These are phyloP conservation scores for Colletotrichum abscissum DNA, from an alignment of 2,329 filamentous ascomycete species.

Conservation along the genomic window DNA sequence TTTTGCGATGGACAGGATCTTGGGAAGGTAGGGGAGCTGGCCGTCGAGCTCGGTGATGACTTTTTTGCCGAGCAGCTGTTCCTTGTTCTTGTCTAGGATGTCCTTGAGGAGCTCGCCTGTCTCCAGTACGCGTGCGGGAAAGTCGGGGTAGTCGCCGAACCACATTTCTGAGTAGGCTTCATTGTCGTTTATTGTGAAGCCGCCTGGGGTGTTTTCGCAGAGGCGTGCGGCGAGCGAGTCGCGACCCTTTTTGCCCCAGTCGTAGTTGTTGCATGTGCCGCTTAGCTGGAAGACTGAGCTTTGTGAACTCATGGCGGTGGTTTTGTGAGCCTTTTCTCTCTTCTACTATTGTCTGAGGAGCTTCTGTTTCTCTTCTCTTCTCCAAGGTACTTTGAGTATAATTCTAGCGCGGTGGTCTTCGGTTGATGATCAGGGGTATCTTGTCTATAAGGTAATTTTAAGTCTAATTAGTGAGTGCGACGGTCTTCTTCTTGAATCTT, in stretches of 20 bases:
- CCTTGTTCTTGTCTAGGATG: constrained; percentile 70
- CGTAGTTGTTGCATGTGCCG: constrained; percentile 68
- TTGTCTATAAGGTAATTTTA: too few relatives aligned
- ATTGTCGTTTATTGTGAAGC: constrained; percentile 73
- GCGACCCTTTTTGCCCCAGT: constrained; percentile 77
- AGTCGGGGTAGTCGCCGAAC: constrained; percentile 81
- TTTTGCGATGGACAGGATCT: constrained; percentile 79
- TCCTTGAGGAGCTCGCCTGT: constrained; percentile 74
- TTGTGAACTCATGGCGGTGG: constrained; percentile 27
- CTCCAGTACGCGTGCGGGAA: constrained; percentile 72
- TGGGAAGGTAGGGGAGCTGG: constrained; percentile 76
- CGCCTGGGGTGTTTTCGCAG: constrained; percentile 72
- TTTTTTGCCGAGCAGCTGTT: constrained; percentile 71
- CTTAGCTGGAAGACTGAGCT: constrained; percentile 56
- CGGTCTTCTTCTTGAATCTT: too few relatives aligned
- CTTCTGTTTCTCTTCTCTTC: too few relatives aligned
- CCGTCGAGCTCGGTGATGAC: constrained; percentile 69
- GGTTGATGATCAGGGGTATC: too few relatives aligned
- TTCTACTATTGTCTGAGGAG: too few relatives aligned
- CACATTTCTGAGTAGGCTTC: constrained; percentile 76
- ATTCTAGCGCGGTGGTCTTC: too few relatives aligned
- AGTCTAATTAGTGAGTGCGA: too few relatives aligned
- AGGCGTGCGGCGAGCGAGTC: constrained; percentile 74
- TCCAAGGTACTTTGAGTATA: too few relatives aligned
- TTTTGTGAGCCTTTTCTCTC: background rate